A percentile compares a stretch with the other conserved stretches of the same genome.
phyloP scores from a whole-genome alignment of 495 filamentous ascomycete species.

The Neurospora sp. region DNA sequence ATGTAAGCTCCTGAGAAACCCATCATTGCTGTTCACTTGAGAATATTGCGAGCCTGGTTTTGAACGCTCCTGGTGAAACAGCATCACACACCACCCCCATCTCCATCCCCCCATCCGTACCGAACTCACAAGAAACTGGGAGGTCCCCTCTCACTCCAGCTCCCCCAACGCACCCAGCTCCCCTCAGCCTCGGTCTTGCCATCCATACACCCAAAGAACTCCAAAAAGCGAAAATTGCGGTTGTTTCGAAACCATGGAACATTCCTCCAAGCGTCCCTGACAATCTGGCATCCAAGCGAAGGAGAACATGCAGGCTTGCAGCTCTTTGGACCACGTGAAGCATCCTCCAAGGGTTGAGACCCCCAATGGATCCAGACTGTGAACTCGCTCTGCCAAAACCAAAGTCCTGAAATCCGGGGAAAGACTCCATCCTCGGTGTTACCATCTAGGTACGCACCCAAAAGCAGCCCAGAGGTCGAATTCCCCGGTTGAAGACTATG shows the following conservation, averaged over 20 bases:
- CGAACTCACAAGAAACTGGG: not conserved
- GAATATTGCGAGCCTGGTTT: not conserved
- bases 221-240: not conserved
- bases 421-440: not conserved
- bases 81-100: not conserved
- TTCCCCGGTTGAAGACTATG: not conserved
- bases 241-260: not conserved
- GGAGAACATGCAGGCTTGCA: not conserved
- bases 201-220: not conserved
- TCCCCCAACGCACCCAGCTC: not conserved
- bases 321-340: not conserved
- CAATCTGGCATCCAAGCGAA: not conserved
- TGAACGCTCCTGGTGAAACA: not conserved
- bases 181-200: not conserved
- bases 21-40: not conserved
- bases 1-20: not conserved
- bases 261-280: not conserved
- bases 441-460: no score
- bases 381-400: not conserved
- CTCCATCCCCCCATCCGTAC: not conserved
- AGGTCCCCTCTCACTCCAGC: not conserved
- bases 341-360: not conserved
- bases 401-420: not conserved
- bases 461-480: not conserved
- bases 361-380: not conserved